A percentile compares a stretch with the other conserved stretches of the same genome.
phyloP scores from a whole-genome alignment of 23 red algal species.

The Agarophyton chilense region DNA sequence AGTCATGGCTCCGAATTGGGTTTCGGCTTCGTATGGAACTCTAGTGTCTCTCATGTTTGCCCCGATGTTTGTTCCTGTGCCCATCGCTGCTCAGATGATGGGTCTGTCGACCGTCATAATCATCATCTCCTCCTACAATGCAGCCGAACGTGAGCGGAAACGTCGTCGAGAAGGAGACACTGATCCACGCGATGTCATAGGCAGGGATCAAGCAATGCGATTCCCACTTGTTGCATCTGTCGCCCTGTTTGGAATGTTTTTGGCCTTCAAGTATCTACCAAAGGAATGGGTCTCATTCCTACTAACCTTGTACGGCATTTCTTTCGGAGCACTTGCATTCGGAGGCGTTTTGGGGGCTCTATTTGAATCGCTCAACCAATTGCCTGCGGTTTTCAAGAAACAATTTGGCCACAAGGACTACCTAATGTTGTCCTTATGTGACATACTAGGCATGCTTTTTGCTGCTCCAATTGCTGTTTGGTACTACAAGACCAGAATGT shows the following conservation, averaged over 20 bases:
- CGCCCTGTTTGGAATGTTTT: constrained; percentile 79
- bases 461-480: constrained; percentile 38
- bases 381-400: constrained; percentile 36
- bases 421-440: constrained; percentile 25
- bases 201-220: constrained; percentile 68
- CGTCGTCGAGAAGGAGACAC: constrained; percentile 41
- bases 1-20: constrained; percentile 12
- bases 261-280: constrained; percentile 94
- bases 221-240: constrained; percentile 87
- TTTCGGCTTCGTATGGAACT: constrained; percentile 10
- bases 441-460: constrained; percentile 51
- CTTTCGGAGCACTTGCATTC: constrained; percentile 58
- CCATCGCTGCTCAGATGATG: constrained; percentile 68
- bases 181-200: constrained; percentile 83
- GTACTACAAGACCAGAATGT: constrained; percentile 64
- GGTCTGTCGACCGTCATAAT: constrained; percentile 53
- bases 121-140: constrained; percentile 54
- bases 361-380: background rate
- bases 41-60: constrained; percentile 10
- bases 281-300: constrained; percentile 66
- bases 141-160: constrained; percentile 47
- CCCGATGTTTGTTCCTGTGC: constrained; percentile 33
- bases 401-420: constrained; percentile 50
- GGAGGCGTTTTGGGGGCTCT: constrained; percentile 31
- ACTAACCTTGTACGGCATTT: constrained; percentile 67